Evolutionary conservation across 2,329 filamentous ascomycete genomes (phyloP).

Genomic region (Penicillium digitatum): DNA sequence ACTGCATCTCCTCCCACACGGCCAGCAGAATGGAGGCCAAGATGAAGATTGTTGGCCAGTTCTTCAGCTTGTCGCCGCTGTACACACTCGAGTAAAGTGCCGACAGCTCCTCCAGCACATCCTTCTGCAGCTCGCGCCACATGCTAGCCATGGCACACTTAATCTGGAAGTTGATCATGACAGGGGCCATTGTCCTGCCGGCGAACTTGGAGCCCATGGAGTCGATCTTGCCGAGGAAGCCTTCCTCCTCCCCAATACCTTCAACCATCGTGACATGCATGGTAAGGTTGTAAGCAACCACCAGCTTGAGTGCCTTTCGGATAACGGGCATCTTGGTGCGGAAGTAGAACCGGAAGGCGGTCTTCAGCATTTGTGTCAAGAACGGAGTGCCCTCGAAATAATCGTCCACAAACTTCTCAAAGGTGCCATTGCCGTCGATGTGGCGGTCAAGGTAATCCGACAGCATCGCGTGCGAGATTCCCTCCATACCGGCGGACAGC

Average conservation of each 20-base stretch:
- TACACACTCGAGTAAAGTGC: conserved; percentile 94
- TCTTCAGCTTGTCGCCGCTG: conserved; percentile 94
- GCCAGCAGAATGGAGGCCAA: conserved; percentile 86
- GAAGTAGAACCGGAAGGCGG: conserved; percentile 85
- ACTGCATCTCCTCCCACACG: conserved; percentile 98
- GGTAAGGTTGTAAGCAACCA: conserved; percentile 93
- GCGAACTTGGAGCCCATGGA: conserved; percentile 81
- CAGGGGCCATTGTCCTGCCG: conserved; percentile 85
- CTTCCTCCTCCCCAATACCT: conserved; percentile 75
- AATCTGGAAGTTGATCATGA: conserved; percentile 99
- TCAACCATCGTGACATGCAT: conserved; percentile 93
- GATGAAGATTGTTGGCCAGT: conserved; percentile 99
- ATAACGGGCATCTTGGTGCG: conserved; percentile 86
- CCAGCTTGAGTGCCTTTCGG: conserved; percentile 90
- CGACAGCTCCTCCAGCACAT: conserved; percentile 90
- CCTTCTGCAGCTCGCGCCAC: conserved; percentile 97
- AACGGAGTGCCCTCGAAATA: conserved; percentile 96
- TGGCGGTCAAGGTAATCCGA: conserved; percentile 94
- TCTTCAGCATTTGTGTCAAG: conserved; percentile 93
- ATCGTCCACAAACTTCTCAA: conserved; percentile 90
- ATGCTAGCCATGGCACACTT: conserved; percentile 95
- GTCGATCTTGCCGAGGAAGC: conserved; percentile 75
- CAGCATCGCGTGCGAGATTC: conserved; percentile 73
- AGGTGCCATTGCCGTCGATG: conserved; percentile 82
- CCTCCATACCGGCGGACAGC: conserved; percentile 83